phyloP scores from a whole-genome alignment of 148 eudicot species.

The Nepenthes mirabilis region DNA sequence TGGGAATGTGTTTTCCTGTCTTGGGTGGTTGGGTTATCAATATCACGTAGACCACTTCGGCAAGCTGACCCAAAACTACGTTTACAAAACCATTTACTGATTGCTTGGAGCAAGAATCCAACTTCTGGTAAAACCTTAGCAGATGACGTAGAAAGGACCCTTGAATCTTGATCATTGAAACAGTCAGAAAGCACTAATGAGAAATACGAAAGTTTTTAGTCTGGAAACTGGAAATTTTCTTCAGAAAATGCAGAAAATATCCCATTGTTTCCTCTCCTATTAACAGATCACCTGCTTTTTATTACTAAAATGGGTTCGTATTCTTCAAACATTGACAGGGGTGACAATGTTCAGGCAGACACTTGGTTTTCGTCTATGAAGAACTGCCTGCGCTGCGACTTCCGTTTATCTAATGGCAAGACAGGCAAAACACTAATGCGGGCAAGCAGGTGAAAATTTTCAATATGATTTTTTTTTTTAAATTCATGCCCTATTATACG shows the following conservation, averaged over 20 bases:
- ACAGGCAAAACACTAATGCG: slow-evolving; percentile 38
- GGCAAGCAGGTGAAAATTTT: slow-evolving; percentile 38
- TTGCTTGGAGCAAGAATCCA: too few relatives aligned
- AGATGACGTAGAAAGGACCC: too few relatives aligned
- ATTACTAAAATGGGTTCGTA: background rate
- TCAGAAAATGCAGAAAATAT: background rate
- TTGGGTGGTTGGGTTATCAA: too few relatives aligned
- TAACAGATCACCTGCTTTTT: background rate
- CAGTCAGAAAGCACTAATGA: too few relatives aligned
- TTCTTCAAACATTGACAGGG: slow-evolving; percentile 25
- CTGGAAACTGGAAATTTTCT: too few relatives aligned
- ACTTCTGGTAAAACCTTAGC: too few relatives aligned
- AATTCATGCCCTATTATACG: background rate
- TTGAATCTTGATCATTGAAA: too few relatives aligned
- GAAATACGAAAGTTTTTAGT: too few relatives aligned
- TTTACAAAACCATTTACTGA: too few relatives aligned
- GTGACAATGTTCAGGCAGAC: slow-evolving; percentile 52
- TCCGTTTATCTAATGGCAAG: slow-evolving; percentile 29
- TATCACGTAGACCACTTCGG: too few relatives aligned
- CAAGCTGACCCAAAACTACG: too few relatives aligned
- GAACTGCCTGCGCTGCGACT: slow-evolving; percentile 51
- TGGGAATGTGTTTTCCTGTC: too few relatives aligned
- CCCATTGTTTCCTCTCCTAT: background rate
- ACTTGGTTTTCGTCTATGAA: slow-evolving; percentile 63
- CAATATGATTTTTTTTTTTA: background rate